Percentiles rank a stretch among this genome's conserved stretches.
Evolutionary conservation across 371 early-diverging fungal genomes (phyloP).

Genomic region (Mortierella sp.): DNA sequence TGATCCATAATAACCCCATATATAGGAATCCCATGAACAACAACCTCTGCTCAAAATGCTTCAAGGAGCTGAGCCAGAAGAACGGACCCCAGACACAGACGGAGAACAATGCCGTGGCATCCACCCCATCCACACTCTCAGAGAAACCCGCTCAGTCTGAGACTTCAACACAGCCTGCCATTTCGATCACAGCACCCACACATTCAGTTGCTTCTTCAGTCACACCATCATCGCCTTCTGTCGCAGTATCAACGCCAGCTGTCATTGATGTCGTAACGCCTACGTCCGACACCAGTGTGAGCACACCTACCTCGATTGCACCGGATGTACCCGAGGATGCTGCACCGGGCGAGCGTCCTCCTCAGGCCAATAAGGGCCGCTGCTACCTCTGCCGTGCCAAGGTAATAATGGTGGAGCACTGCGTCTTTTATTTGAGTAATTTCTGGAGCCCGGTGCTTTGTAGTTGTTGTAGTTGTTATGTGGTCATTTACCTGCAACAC

Average conservation of each 20-base stretch:
- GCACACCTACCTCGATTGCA: conserved; percentile 39
- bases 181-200: conserved; percentile 9
- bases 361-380: conserved; percentile 77
- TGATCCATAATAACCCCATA: not conserved
- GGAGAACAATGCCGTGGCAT: conserved; percentile 2
- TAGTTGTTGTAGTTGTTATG: not conserved
- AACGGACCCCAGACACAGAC: conserved; percentile 31
- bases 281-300: conserved; percentile 21
- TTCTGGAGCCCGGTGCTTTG: conserved; percentile 6
- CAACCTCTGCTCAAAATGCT: conserved; percentile 87
- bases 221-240: not conserved
- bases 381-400: conserved; percentile 81
- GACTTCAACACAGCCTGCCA: not conserved
- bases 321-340: conserved; percentile 21
- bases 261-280: conserved; percentile 15
- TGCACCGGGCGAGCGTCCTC: conserved; percentile 58
- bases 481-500: not conserved
- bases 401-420: conserved; percentile 39
- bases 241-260: conserved; percentile 21
- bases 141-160: conserved; percentile 14
- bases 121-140: conserved; percentile 15
- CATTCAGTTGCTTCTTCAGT: not conserved
- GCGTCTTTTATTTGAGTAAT: conserved; percentile 7
- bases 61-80: conserved; percentile 65
- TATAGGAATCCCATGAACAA: conserved; percentile 68